Evolutionary conservation across 2,329 filamentous ascomycete species (phyloP), one percentile per base, ranked within the genome.

Genomic region (Aureobasidium lini): DNA sequence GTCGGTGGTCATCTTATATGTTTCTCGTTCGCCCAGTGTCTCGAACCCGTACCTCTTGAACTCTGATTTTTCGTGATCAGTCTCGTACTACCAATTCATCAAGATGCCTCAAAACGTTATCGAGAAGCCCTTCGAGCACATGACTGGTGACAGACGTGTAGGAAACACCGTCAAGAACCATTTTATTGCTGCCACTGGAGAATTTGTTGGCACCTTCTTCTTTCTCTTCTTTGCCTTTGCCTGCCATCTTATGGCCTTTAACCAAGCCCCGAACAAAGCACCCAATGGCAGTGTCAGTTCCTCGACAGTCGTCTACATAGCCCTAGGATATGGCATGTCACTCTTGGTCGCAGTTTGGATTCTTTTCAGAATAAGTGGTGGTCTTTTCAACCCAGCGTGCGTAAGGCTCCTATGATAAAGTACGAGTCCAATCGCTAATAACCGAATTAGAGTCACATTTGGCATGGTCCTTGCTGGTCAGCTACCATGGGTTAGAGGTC

Each of bases 131-230:
- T 61, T 61, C 15, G 18, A 61, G 39, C 40, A 15, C 46, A 43
- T 57, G 39, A 16, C 36, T 7, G 59, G 59, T 6, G 48, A 56
- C 18, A 31, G n/a, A 28, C 6, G 6, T 13, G 37, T 28, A 46
- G 57, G 46, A 8, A 32, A 52, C 3, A 31, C 31, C 4, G 34
- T 46, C 7, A 50, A 52, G 13, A 43, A 44, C 7, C 63, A 64
- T 42, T 57, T 62, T 23, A 47, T 65, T 4, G 63, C 63, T 23
- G 60, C 62, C 7, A 53, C 46, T 28, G 66, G 66, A 29, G 70
- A 72, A 52, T 72, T 71, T 44, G 66, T 71, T 9, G 70, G 70
- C 1, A 72, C 70, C 2, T 70, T 68, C 31, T 65, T 70, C 64
- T 72, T 71, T 63, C 66, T 72, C 29, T 71, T 67, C 64, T 67